These are phyloP conservation scores for Lipomyces chichibuensis DNA, from an alignment of 805 yeast species.

Conservation along the genomic window DNA sequence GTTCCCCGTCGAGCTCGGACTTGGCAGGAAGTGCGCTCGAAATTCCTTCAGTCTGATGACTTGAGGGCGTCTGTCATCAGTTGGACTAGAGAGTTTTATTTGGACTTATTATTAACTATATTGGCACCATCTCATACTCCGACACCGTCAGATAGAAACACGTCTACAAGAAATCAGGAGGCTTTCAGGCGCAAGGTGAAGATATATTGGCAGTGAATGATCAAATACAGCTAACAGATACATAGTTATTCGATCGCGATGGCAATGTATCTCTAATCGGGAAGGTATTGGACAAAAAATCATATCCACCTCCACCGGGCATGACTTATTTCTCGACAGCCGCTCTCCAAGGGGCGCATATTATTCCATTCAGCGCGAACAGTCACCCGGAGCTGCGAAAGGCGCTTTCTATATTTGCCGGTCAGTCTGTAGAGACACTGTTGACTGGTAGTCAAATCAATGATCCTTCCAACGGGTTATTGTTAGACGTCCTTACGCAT, in stretches of 20 bases:
- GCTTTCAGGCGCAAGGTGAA: not conserved
- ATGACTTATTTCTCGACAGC: not conserved
- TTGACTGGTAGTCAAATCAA: not conserved
- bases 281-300: not conserved
- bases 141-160: not conserved
- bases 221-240: not conserved
- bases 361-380: not conserved
- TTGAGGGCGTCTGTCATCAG: not conserved
- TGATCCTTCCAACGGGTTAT: not conserved
- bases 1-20: not conserved
- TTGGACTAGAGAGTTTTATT: not conserved
- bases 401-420: not conserved
- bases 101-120: not conserved
- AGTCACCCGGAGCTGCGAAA: not conserved
- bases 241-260: conserved; percentile 1
- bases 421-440: not conserved
- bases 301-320: not conserved
- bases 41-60: not conserved
- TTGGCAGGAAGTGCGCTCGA: not conserved
- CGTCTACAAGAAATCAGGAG: not conserved
- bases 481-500: no score
- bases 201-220: not conserved
- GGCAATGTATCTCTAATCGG: not conserved
- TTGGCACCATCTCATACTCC: not conserved
- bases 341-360: not conserved